These are phyloP conservation scores for Leptographium wingfieldii DNA, from an alignment of 2,329 filamentous ascomycete genomes.

Conservation along the genomic window DNA sequence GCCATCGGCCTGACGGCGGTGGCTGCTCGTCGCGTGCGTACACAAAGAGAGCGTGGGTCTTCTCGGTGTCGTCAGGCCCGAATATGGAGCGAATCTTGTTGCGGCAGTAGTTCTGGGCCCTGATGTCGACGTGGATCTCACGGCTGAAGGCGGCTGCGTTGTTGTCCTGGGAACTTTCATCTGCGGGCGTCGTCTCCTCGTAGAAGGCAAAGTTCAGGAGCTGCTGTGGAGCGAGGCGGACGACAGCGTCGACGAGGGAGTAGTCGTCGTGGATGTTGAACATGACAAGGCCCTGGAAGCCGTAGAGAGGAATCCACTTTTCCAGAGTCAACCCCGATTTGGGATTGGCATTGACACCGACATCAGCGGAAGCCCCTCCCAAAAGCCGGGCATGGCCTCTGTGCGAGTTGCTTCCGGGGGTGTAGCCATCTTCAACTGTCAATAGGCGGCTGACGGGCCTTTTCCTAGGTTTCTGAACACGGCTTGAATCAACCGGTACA, in stretches of 20 bases:
- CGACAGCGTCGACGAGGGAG: constrained; percentile 6
- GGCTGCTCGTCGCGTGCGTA: background rate
- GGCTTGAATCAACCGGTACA: background rate
- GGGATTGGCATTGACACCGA: background rate
- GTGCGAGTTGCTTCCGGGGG: background rate
- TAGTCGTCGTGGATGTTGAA: constrained; percentile 3
- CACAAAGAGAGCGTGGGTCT: constrained; percentile 3
- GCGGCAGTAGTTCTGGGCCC: background rate
- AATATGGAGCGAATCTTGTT: background rate
- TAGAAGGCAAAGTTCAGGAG: constrained; percentile 1
- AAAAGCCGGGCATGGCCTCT: background rate
- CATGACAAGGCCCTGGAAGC: constrained; percentile 8
- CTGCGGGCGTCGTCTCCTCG: background rate
- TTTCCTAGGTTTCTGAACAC: background rate
- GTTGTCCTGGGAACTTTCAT: background rate
- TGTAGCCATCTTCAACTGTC: background rate
- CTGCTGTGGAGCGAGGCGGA: background rate
- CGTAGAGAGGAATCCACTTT: constrained; percentile 4
- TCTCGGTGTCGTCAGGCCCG: background rate
- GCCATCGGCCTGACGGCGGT: background rate
- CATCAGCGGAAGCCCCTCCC: background rate
- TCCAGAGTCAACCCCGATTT: background rate
- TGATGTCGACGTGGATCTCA: background rate
- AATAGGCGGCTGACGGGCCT: background rate
- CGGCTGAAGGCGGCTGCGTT: too few species aligned